Base-by-base conservation (phyloP, 495 filamentous ascomycete species). In the Ramalina peruviana region DNA sequence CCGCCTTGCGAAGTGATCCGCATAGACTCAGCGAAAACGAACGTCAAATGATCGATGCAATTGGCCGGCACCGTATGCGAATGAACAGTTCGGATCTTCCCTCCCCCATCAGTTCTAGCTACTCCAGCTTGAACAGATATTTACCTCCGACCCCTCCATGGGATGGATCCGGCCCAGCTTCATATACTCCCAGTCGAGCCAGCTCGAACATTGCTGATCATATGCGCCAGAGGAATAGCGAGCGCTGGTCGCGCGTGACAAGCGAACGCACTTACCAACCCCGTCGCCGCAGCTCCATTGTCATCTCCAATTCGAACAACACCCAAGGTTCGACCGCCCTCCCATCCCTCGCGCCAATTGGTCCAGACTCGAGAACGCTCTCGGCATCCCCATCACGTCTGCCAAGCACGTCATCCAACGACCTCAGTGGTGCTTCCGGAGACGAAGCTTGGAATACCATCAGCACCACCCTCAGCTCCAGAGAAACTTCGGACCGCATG, bases 41-140 rank as follows among this genome's bases (percentile, higher is more conserved):
- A 59, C 72, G 76, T 48, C 64, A 73, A 46, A 72, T 81, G 37
- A 64, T 81, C 46, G 77, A 81, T 21, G 74, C 72, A 53, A 60
- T 81, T 51, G 73, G 55, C 17, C 25, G 39, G 20, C 48, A 40
- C 33, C 30, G 52, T 21, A 5, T 36, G 41, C 52, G 43, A 54
- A 49, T 39, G 17, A 49, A 43, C 30, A 36, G 51, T 36, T 19
- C 36, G 6, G 50, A 43, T 49, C 20, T 50, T 44, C 44, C 50
- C 15, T 46, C 30, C 17, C 57, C 52, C 7, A 49, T 55, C 37
- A 58, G 57, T 49, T 49, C 57, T 43, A 58, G 50, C 48, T 53
- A 56, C 39, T 40, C 15, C 54, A 36, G 47, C 26, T 16, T 39
- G 19, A 12, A 44, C 46, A 33, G 48, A 44, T 48, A n/a, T n/a